Conservation (phyloP, 176 grass and related monocot genomes). For the Elaeis guineensis region DNA sequence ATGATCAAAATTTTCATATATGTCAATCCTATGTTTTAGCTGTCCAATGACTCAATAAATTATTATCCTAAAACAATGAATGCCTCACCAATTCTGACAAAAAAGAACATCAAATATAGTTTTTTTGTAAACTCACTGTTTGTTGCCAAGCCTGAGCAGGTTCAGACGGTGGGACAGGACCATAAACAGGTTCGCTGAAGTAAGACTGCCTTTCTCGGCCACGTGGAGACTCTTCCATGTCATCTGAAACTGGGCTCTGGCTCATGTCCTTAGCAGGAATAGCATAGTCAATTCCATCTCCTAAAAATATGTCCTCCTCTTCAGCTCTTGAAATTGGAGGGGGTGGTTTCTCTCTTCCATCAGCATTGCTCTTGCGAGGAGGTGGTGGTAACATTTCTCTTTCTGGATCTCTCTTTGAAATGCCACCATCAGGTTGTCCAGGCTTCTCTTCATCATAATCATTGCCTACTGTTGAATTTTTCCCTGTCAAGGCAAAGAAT, state of each 20-base stretch:
- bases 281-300: slow-evolving; percentile 77
- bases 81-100: too few relatives aligned
- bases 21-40: too few relatives aligned
- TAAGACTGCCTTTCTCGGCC: slow-evolving; percentile 56
- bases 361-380: slow-evolving; percentile 34
- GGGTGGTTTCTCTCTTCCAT: slow-evolving; percentile 42
- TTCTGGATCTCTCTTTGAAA: slow-evolving; percentile 40
- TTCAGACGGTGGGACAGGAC: slow-evolving; percentile 71
- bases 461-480: slow-evolving; percentile 45
- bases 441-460: slow-evolving; percentile 48
- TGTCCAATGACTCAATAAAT: too few relatives aligned
- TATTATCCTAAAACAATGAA: too few relatives aligned
- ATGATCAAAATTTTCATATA: too few relatives aligned
- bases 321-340: slow-evolving; percentile 41
- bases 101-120: too few relatives aligned
- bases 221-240: slow-evolving; percentile 74
- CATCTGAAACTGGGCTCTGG: slow-evolving; percentile 69
- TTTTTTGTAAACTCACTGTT: slow-evolving; percentile 46
- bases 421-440: slow-evolving; percentile 35
- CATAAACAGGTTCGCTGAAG: slow-evolving; percentile 88
- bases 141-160: slow-evolving; percentile 66
- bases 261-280: slow-evolving; percentile 83
- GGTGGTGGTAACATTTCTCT: slow-evolving; percentile 48
- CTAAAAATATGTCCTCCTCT: slow-evolving; percentile 81
- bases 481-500: slow-evolving; percentile 13